Evolutionary conservation across 1,139 yeast genomes (phyloP).

Genomic region (Suhomyces wounanorum): DNA sequence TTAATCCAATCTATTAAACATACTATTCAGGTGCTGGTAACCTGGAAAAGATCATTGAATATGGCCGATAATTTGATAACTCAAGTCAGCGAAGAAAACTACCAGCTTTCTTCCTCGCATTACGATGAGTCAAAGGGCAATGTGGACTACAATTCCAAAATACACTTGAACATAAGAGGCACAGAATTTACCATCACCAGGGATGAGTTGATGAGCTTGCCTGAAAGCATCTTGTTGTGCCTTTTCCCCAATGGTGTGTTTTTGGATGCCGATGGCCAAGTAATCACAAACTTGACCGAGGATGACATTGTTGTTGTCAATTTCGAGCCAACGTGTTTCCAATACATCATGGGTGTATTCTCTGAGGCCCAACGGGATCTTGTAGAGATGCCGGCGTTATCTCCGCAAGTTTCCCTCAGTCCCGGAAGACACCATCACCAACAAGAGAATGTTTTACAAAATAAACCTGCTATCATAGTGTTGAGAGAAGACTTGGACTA

Average conservation of each 20-base stretch:
- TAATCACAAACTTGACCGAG: slow-evolving; percentile 74
- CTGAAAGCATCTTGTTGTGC: slow-evolving; percentile 86
- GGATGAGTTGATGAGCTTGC: slow-evolving; percentile 86
- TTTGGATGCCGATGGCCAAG: slow-evolving; percentile 70
- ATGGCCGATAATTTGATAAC: slow-evolving; percentile 57
- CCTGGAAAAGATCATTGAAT: slow-evolving; percentile 9
- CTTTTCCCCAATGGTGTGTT: slow-evolving; percentile 89
- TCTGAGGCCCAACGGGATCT: slow-evolving; percentile 48
- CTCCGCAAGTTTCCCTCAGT: slow-evolving; percentile 24
- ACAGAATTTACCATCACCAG: slow-evolving; percentile 68
- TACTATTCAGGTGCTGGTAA: slow-evolving; percentile 17
- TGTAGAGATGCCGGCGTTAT: slow-evolving; percentile 27
- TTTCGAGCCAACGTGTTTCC: slow-evolving; percentile 84
- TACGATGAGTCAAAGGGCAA: slow-evolving; percentile 24
- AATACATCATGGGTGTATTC: slow-evolving; percentile 73
- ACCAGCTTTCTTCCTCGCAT: slow-evolving; percentile 21
- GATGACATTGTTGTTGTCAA: slow-evolving; percentile 77
- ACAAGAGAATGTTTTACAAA: slow-evolving; percentile 58
- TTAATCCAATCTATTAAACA: neutral
- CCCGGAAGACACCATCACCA: slow-evolving; percentile 15
- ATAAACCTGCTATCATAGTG: slow-evolving; percentile 89
- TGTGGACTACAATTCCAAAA: slow-evolving; percentile 62
- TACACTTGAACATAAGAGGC: slow-evolving; percentile 69
- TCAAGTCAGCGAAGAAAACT: slow-evolving; percentile 57
- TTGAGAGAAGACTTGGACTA: slow-evolving; percentile 92